These are phyloP conservation scores for Phialophora macrospora DNA, from an alignment of 2,329 filamentous ascomycete genomes.

Conservation along the genomic window DNA sequence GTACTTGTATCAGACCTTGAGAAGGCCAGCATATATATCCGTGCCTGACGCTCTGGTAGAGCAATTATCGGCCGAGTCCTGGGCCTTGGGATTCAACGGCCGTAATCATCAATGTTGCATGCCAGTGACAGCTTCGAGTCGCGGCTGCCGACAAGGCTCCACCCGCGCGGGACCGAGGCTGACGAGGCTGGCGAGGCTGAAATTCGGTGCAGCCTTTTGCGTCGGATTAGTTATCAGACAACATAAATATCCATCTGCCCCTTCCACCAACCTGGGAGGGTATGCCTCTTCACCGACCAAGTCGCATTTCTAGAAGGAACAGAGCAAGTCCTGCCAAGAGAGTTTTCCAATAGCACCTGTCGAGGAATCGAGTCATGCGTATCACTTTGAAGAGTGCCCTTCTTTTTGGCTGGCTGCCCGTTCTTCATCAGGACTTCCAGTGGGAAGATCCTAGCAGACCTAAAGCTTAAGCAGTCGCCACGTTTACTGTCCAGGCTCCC, in stretches of 20 bases:
- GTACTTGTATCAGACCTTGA: neutral
- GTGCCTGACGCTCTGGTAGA: neutral
- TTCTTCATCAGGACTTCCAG: neutral
- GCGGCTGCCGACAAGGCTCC: constrained; percentile 15
- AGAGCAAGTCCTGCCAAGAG: neutral
- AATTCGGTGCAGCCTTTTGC: neutral
- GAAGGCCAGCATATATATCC: neutral
- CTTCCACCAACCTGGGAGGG: too few relatives aligned
- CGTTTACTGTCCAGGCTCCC: constrained; percentile 8
- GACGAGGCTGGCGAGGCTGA: constrained; percentile 15
- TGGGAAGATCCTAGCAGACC: neutral
- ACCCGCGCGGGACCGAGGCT: constrained; percentile 14
- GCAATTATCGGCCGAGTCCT: constrained; percentile 13
- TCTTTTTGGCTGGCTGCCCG: neutral
- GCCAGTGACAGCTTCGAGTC: neutral
- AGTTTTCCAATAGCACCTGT: neutral
- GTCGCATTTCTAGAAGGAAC: too few relatives aligned
- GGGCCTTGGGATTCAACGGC: neutral
- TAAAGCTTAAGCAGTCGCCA: neutral
- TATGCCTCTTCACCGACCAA: too few relatives aligned
- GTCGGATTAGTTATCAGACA: neutral
- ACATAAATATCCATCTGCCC: too few relatives aligned
- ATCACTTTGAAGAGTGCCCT: neutral
- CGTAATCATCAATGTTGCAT: constrained; percentile 5
- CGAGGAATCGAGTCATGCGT: neutral